Conservation (phyloP, 352 stramenopile genomes). For the Pythium brassicae region DNA sequence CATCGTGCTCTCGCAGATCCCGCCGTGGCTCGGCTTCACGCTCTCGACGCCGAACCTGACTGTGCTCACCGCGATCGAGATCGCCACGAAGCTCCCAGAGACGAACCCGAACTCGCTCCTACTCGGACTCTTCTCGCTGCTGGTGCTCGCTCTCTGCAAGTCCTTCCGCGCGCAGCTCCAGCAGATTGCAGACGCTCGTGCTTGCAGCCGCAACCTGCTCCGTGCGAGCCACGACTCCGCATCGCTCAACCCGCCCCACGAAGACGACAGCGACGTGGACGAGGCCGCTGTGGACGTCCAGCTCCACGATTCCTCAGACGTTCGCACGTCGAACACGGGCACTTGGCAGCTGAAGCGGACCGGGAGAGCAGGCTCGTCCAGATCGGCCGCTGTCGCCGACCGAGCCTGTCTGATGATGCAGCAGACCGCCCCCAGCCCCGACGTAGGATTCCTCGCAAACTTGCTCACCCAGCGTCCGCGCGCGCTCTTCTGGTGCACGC, state of each 20-base stretch:
- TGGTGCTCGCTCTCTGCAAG: slow-evolving; percentile 42
- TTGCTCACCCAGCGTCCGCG: slow-evolving; percentile 17
- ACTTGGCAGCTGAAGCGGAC: not conserved
- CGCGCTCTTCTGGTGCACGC: slow-evolving; percentile 30
- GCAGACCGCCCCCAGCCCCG: not conserved
- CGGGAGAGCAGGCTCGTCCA: not conserved
- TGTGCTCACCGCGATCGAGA: slow-evolving; percentile 51
- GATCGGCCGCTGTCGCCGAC: not conserved
- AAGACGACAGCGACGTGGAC: not conserved
- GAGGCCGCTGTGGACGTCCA: slow-evolving; percentile 1
- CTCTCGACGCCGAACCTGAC: slow-evolving; percentile 44
- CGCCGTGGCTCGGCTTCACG: slow-evolving; percentile 48
- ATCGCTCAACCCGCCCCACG: not conserved
- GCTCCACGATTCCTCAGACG: slow-evolving; percentile 7
- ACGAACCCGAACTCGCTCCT: slow-evolving; percentile 49
- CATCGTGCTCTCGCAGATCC: slow-evolving; percentile 64
- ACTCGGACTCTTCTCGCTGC: slow-evolving; percentile 41
- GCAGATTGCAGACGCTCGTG: not conserved
- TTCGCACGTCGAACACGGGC: not conserved
- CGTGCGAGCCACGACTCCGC: not conserved
- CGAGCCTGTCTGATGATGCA: slow-evolving; percentile 2
- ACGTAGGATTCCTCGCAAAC: not conserved
- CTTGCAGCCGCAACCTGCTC: not conserved
- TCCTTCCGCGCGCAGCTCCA: slow-evolving; percentile 17
- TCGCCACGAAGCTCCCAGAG: slow-evolving; percentile 37